Evolutionary conservation across 202 grass and related monocot genomes (phyloP).

Genomic region (Elaeis oleifera): DNA sequence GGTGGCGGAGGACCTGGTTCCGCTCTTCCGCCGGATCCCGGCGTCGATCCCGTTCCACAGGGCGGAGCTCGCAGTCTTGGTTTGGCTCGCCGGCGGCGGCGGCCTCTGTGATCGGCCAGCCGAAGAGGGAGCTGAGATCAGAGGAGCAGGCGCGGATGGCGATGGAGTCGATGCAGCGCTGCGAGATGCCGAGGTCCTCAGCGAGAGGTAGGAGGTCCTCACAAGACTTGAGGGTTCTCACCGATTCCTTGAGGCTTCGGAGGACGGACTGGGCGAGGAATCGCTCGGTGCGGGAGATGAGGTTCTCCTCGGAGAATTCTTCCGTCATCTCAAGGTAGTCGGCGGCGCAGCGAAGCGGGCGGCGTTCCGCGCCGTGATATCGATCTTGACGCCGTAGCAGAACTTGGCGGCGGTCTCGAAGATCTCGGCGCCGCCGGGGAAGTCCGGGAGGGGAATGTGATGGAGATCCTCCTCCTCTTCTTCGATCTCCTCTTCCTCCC

Average conservation of each 20-base stretch:
- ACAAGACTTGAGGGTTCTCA: conserved; percentile 71
- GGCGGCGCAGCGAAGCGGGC: conserved; percentile 68
- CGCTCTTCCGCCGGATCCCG: conserved; percentile 33
- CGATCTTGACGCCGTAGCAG: conserved; percentile 68
- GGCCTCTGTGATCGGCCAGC: conserved; percentile 64
- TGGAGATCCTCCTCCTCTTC: conserved; percentile 46
- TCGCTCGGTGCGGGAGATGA: conserved; percentile 61
- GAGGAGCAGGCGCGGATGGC: conserved; percentile 55
- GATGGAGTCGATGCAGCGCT: conserved; percentile 66
- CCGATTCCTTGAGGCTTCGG: conserved; percentile 65
- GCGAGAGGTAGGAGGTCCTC: conserved; percentile 58
- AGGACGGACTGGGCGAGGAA: conserved; percentile 59
- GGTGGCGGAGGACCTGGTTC: not conserved
- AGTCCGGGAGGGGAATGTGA: conserved; percentile 67
- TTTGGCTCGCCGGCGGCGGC: conserved; percentile 7
- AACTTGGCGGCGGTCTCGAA: conserved; percentile 50
- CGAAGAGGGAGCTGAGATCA: conserved; percentile 64
- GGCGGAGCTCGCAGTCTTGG: not conserved
- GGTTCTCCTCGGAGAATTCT: conserved; percentile 78
- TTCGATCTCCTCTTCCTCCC: conserved; percentile 38
- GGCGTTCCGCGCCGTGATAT: conserved; percentile 63
- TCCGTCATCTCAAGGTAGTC: conserved; percentile 81
- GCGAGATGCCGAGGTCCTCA: conserved; percentile 56
- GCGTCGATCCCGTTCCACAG: conserved; percentile 9
- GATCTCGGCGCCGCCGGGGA: conserved; percentile 64